A percentile compares a stretch with the other conserved stretches of the same genome.
Conservation (phyloP, 176 grass and related monocot species). For the Oryza meridionalis region DNA sequence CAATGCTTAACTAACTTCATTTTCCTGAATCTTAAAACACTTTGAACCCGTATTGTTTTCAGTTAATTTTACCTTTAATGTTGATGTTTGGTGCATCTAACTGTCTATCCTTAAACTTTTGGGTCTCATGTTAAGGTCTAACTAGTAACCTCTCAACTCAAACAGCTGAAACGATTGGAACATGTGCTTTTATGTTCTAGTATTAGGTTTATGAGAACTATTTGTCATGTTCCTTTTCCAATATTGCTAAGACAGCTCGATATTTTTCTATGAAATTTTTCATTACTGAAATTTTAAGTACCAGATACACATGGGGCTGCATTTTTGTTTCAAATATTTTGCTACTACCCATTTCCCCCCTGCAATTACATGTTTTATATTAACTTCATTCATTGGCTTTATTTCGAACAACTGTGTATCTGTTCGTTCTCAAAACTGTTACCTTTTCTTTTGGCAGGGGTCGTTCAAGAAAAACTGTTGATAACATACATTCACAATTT, state of each 20-base stretch:
- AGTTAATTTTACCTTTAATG: not conserved
- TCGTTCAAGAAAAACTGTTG: constrained; percentile 62
- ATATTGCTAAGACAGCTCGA: not conserved
- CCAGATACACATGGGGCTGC: not conserved
- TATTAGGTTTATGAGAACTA: not conserved
- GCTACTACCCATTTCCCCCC: not conserved
- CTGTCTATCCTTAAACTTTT: constrained; percentile 28
- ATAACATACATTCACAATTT: constrained; percentile 63
- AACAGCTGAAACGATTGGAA: not conserved
- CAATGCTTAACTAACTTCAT: not conserved
- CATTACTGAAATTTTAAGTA: not conserved
- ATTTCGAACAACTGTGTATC: not conserved
- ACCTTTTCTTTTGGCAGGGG: constrained; percentile 49
- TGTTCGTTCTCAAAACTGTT: constrained; percentile 25
- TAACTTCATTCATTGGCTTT: constrained; percentile 17
- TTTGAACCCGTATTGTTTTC: not conserved
- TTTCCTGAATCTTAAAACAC: not conserved
- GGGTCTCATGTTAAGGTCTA: not conserved
- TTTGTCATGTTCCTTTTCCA: not conserved
- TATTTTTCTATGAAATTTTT: not conserved
- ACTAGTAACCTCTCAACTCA: not conserved
- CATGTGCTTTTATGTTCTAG: not conserved
- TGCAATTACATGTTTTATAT: constrained; percentile 10
- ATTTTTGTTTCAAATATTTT: not conserved
- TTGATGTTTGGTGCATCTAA: not conserved